Conservation (phyloP, 305 asterid genomes). For the Stenogyne calaminthoides region DNA sequence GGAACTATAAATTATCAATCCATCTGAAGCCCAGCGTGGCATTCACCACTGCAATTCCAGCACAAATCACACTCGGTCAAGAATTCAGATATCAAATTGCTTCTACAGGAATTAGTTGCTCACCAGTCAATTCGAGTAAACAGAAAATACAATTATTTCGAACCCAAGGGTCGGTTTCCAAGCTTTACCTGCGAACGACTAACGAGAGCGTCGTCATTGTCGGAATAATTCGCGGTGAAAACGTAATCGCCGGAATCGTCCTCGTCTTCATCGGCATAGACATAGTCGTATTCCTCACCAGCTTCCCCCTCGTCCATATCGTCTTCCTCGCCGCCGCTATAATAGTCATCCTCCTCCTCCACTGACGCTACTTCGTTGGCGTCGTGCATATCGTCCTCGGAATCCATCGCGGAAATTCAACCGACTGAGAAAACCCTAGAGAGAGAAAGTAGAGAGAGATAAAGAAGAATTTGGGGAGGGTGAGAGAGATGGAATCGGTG, state of each 20-base stretch:
- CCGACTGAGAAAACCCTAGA: constrained; percentile 40
- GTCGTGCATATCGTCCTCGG: constrained; percentile 96
- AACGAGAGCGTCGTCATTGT: constrained; percentile 46
- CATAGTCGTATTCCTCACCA: constrained; percentile 41
- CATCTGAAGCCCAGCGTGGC: constrained; percentile 7
- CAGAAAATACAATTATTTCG: neutral
- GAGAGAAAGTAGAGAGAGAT: constrained; percentile 20
- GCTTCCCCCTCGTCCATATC: constrained; percentile 36
- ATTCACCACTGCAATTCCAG: constrained; percentile 9
- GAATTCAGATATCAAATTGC: constrained; percentile 17
- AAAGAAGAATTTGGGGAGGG: constrained; percentile 11
- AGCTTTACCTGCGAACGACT: constrained; percentile 62
- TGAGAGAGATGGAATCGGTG: constrained; percentile 31
- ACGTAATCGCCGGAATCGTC: constrained; percentile 57
- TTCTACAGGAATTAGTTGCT: constrained; percentile 1
- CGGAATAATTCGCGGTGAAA: constrained; percentile 47
- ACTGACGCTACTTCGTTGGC: constrained; percentile 69
- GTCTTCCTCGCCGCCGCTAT: constrained; percentile 66
- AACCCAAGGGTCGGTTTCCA: constrained; percentile 1
- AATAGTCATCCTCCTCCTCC: constrained; percentile 71
- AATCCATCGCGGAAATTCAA: constrained; percentile 52
- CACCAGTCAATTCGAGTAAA: constrained; percentile 10
- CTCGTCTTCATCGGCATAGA: constrained; percentile 47
- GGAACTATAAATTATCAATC: neutral
- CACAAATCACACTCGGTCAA: constrained; percentile 16